Conservation (phyloP, 2,329 filamentous ascomycete species). For the Monilinia fructigena region DNA sequence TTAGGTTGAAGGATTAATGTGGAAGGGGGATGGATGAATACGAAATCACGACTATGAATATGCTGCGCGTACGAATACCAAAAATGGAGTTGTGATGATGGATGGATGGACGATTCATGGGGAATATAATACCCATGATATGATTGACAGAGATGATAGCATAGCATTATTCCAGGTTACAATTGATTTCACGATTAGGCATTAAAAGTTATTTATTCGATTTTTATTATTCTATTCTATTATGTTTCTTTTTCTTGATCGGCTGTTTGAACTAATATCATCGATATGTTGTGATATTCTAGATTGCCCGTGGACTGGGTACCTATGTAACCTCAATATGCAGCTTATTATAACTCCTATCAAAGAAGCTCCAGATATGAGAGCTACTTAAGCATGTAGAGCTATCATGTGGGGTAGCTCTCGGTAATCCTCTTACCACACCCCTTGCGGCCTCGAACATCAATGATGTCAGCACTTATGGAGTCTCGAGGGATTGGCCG, state of each 20-base stretch:
- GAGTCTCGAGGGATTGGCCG: too few relatives aligned
- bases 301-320: too few relatives aligned
- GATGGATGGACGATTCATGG: slow-evolving; percentile 2
- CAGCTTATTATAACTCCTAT: too few relatives aligned
- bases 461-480: slow-evolving; percentile 15
- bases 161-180: slow-evolving; percentile 5
- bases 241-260: background rate
- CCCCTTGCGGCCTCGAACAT: background rate
- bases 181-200: background rate
- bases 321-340: too few relatives aligned
- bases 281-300: background rate
- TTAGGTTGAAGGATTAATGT: background rate
- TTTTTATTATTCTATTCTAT: background rate
- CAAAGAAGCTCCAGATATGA: too few relatives aligned
- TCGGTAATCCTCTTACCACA: background rate
- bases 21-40: background rate
- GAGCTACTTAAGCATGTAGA: background rate
- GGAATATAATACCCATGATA: slow-evolving; percentile 17
- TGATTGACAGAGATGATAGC: slow-evolving; percentile 17
- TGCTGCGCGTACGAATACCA: slow-evolving; percentile 19
- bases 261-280: background rate
- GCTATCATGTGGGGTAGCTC: background rate
- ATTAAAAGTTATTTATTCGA: background rate
- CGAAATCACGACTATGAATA: slow-evolving; percentile 16
- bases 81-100: slow-evolving; percentile 22